A percentile compares a stretch with the other conserved stretches of the same genome.
Conservation (phyloP, 1,284 basidiomycete species). For the Sparassis latifolia region DNA sequence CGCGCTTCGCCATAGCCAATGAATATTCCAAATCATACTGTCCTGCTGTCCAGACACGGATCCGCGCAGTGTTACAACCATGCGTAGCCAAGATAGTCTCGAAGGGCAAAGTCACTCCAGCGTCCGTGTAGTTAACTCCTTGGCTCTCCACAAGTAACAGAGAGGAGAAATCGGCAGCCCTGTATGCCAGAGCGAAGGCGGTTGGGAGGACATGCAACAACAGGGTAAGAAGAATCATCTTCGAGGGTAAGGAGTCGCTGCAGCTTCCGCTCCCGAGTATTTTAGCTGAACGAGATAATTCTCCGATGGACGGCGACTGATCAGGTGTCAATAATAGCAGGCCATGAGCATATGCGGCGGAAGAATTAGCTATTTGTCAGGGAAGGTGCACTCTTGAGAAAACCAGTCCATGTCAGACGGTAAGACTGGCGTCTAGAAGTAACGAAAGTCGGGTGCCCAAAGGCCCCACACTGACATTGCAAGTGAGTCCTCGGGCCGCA, state of each 20-base stretch:
- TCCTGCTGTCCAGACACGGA: conserved; percentile 56
- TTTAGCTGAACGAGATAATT: too few relatives aligned
- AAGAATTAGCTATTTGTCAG: too few relatives aligned
- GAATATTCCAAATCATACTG: conserved; percentile 50
- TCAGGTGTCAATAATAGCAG: too few relatives aligned
- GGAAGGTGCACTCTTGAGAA: too few relatives aligned
- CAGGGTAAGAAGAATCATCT: conserved; percentile 9
- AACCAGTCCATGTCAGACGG: too few relatives aligned
- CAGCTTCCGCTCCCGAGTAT: too few relatives aligned
- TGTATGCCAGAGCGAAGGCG: conserved; percentile 33
- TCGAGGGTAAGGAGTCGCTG: conserved; percentile 11
- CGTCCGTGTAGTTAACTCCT: conserved; percentile 44
- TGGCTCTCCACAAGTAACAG: conserved; percentile 46
- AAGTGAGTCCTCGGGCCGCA: too few relatives aligned
- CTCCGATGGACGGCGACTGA: too few relatives aligned
- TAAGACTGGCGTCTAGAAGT: too few relatives aligned
- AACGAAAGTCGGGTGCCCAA: too few relatives aligned
- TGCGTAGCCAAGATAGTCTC: conserved; percentile 50
- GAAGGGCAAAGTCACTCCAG: conserved; percentile 34
- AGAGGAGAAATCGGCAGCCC: conserved; percentile 57
- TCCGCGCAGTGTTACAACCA: conserved; percentile 51
- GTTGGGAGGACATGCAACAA: conserved; percentile 10
- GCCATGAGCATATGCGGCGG: too few relatives aligned
- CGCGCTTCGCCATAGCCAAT: conserved; percentile 48
- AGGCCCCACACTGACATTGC: too few relatives aligned